phyloP scores from a whole-genome alignment of 345 rosid species.

The Psidium friedrichsthalianum region DNA sequence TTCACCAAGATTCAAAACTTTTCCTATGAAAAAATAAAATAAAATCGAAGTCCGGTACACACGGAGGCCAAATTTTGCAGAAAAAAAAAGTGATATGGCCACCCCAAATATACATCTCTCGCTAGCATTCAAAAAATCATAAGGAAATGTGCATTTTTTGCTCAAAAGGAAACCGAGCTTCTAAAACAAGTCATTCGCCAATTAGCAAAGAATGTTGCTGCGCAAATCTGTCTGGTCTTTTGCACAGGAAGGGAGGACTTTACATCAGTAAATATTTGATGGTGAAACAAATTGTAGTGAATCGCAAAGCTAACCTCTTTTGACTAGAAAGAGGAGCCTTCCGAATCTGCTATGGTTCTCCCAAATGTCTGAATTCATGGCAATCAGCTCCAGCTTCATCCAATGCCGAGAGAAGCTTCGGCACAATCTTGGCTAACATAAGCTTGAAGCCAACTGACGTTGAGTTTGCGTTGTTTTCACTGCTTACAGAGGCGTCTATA shows the following conservation, averaged over 20 bases:
- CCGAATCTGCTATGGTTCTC: slow-evolving; percentile 9
- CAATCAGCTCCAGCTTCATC: slow-evolving; percentile 65
- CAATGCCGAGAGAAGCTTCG: slow-evolving; percentile 58
- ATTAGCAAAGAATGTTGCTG: neutral
- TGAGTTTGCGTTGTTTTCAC: slow-evolving; percentile 34
- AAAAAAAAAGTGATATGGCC: neutral
- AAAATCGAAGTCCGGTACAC: neutral
- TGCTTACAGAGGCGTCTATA: slow-evolving; percentile 46
- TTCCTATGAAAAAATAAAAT: neutral
- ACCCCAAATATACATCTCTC: neutral
- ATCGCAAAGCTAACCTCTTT: slow-evolving; percentile 15
- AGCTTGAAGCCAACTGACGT: slow-evolving; percentile 90
- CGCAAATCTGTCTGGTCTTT: neutral
- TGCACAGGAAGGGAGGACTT: neutral
- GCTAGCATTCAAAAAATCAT: neutral
- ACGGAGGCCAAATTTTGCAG: neutral
- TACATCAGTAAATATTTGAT: slow-evolving; percentile 2
- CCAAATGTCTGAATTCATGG: slow-evolving; percentile 44
- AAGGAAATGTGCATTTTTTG: neutral
- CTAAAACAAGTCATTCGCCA: neutral
- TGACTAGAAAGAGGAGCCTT: neutral
- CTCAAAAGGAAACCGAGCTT: neutral
- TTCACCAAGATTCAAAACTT: neutral
- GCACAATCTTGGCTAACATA: slow-evolving; percentile 79
- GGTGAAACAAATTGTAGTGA: slow-evolving; percentile 1